Base-by-base conservation (phyloP, 306 rosid species). In the Malus asiatica region DNA sequence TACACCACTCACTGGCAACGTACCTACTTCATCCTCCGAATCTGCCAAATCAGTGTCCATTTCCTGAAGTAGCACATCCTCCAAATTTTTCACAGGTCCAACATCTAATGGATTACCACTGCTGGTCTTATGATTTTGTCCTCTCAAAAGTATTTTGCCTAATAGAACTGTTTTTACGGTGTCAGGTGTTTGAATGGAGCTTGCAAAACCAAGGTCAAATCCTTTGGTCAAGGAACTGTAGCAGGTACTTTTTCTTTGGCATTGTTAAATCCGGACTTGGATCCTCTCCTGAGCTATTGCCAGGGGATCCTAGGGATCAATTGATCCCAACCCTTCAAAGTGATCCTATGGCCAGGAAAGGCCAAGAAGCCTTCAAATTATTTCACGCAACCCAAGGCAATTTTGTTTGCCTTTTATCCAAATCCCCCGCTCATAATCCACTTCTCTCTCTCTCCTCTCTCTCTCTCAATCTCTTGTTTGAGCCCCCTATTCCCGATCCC, bases 131-230 rank as follows among this genome's bases (percentile, higher is more conserved):
- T 65, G 48, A 63, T 64, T 78, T 27, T 14, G 16, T 23, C 60
- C 19, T 62, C 32, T 20, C 29, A 66, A 59, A 61, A 59, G 68
- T 65, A 27, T 46, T 18, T 25, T 19, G 22, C 68, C 30, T 73
- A 66, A 69, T 9, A 25, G 70, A 59, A 75, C 70, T 67, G 11
- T 32, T 64, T 27, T 72, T 80, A 35, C 78, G 66, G 23, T 83
- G 82, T 74, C 85, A 95, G 98, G 89, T 95, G 67, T 84, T 95
- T 57, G 96, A 95, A 80, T 95, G 98, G 98, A 95, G 98, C 88
- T 80, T 95, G 90, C 97, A 95, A 67, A 95, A 92, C 87, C 98
- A 89, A 85, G 98, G 98, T 70, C 97, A 89, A 79, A 83, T 95
- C 78, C 84, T 92, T 61, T 95, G 97, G 98, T 92, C 98, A 73